Conservation (phyloP, 352 stramenopile species). For the Globisporangium solare region DNA sequence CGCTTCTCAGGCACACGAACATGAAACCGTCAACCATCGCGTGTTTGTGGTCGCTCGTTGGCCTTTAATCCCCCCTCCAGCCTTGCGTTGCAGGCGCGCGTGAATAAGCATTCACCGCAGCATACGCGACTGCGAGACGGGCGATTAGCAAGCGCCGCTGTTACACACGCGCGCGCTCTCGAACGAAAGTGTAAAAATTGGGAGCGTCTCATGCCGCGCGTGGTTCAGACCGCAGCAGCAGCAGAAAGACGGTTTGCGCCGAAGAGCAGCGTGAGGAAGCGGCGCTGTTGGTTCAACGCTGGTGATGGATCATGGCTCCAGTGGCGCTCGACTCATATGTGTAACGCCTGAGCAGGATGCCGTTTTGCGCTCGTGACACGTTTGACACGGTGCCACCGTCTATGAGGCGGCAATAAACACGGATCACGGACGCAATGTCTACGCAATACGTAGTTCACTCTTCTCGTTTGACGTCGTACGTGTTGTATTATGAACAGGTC, state of each 20-base stretch:
- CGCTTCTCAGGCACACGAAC: neutral
- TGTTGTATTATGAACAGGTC: too few relatives aligned
- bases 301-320: neutral
- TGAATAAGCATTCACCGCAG: too few relatives aligned
- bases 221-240: neutral
- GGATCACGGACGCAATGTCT: neutral
- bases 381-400: conserved; percentile 1
- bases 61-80: neutral
- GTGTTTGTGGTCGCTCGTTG: neutral
- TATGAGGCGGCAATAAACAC: neutral
- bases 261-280: neutral
- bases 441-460: too few relatives aligned
- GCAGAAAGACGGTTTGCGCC: neutral
- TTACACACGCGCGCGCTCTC: conserved; percentile 4
- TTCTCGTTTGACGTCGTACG: too few relatives aligned
- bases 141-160: neutral
- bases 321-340: too few relatives aligned
- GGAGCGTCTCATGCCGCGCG: conserved; percentile 6
- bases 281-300: neutral
- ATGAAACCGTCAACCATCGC: neutral
- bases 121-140: too few relatives aligned
- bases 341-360: neutral
- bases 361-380: conserved; percentile 7
- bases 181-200: conserved; percentile 9
- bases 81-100: too few relatives aligned